Base-by-base conservation (phyloP, 768 basidiomycete species). In the Trametes maxima region DNA sequence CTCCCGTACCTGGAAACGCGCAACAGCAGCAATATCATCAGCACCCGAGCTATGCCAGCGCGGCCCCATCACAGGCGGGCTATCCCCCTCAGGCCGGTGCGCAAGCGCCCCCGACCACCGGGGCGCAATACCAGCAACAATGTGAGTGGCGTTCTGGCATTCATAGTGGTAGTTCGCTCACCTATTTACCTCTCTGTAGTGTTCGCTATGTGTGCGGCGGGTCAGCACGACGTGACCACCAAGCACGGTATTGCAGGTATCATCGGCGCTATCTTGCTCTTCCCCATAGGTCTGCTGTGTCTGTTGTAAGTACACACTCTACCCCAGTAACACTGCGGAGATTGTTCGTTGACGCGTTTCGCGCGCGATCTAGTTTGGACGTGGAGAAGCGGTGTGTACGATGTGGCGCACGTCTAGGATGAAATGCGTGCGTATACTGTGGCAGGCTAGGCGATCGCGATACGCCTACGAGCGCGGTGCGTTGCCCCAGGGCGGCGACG, bases 381-480 rank as follows among this genome's bases (percentile, higher is more conserved):
- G 39, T 46, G 17, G 49, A 70, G 63, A 67, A 66, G 56, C 68
- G 66, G 16, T 72, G 71, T 43, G 54, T 54, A 16, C 67, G 71
- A 39, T 72, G 71, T 46, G 71, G 61, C 13, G 47, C 37, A 25
- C 45, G 55, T 21, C 25, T 59, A 2, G 63, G 42, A 11, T 59
- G 52, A 58, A 14, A 16, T n/a, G 14, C 6, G 19, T 24, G 14
- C 33, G 25, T 3, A 25, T 1, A 25, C 24, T 13, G 22, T 19
- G 46, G 46, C 5, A 47, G 14, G 40, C 40, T 42, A 11, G 40
- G 4, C 28, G 28, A 33, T 8, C 28, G 28, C 28, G 28, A 33
- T 33, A 8, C 28, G 28, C 28, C 28, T 8, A 8, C 28, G 28
- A 8, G 28, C 28, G 28, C 28, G 28, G 3, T 3, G 8, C 3